Percentiles rank a stretch among this genome's conserved stretches.
Evolutionary conservation across 169 alveolate species (phyloP).

Genomic region (Sarcocystis neurona): DNA sequence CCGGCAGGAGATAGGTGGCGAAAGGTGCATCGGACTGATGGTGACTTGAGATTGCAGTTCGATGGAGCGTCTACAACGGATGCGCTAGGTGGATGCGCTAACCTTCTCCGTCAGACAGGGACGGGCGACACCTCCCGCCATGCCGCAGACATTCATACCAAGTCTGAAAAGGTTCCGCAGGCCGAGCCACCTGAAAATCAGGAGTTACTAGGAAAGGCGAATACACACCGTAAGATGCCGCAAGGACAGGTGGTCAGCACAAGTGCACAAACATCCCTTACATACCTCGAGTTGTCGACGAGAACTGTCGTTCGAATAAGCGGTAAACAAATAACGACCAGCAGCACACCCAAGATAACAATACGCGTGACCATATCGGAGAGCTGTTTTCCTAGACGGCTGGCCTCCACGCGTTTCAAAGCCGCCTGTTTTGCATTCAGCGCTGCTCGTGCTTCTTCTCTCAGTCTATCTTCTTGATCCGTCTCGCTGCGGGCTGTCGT

Average conservation of each 20-base stretch:
- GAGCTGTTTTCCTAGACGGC: constrained; percentile 76
- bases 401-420: constrained; percentile 75
- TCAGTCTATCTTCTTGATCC: constrained; percentile 75
- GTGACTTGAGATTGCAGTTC: no score
- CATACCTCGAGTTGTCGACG: constrained; percentile 7
- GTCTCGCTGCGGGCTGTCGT: constrained; percentile 73
- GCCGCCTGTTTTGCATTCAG: constrained; percentile 70
- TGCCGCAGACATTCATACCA: constrained; percentile 63
- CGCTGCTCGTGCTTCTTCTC: constrained; percentile 71
- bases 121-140: no score
- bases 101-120: no score
- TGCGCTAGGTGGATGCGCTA: no score
- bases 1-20: no score
- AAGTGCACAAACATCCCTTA: background rate
- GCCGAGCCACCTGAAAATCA: constrained; percentile 72
- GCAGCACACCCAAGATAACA: constrained; percentile 79
- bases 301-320: constrained; percentile 62
- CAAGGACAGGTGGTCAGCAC: background rate
- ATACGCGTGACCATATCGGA: constrained; percentile 79
- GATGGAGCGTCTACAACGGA: no score
- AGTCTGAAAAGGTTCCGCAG: constrained; percentile 74
- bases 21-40: no score
- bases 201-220: no score
- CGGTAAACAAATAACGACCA: constrained; percentile 80
- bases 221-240: constrained; percentile 43